These are phyloP conservation scores for Talaromyces marneffei DNA, from an alignment of 2,329 filamentous ascomycete genomes.

Conservation along the genomic window DNA sequence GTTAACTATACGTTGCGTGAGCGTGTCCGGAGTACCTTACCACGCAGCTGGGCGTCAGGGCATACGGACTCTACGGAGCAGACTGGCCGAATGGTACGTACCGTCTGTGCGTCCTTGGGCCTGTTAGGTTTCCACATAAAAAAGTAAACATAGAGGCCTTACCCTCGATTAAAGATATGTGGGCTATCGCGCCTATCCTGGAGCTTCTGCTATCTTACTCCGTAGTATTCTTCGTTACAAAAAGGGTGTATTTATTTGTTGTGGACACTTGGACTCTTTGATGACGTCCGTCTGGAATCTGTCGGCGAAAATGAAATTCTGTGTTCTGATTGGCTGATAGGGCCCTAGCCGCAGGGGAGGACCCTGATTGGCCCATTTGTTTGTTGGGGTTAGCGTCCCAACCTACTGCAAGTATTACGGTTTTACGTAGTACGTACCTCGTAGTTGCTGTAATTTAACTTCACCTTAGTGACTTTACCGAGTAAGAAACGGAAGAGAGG, in stretches of 20 bases:
- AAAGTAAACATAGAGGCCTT: background rate
- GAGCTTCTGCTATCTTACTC: background rate
- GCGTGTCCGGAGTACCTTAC: background rate
- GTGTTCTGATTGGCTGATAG: background rate
- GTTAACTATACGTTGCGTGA: background rate
- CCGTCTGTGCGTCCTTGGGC: background rate
- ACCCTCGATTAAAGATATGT: background rate
- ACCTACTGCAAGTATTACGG: too few species aligned
- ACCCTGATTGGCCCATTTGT: background rate
- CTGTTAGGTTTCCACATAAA: background rate
- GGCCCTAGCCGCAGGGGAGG: background rate
- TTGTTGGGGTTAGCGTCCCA: conserved; percentile 14
- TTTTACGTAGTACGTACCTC: too few species aligned
- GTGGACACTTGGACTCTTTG: background rate
- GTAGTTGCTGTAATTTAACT: too few species aligned
- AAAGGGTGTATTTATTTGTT: background rate
- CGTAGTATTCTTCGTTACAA: too few species aligned
- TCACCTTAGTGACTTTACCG: too few species aligned
- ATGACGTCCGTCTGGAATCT: background rate
- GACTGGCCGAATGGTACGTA: background rate
- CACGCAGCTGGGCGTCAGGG: background rate
- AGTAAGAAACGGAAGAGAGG: too few species aligned
- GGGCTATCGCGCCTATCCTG: background rate
- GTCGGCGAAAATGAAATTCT: background rate
- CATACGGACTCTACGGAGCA: too few species aligned